Evolutionary conservation across 1,284 basidiomycete genomes (phyloP).

Genomic region (Retiboletus flavoniger): DNA sequence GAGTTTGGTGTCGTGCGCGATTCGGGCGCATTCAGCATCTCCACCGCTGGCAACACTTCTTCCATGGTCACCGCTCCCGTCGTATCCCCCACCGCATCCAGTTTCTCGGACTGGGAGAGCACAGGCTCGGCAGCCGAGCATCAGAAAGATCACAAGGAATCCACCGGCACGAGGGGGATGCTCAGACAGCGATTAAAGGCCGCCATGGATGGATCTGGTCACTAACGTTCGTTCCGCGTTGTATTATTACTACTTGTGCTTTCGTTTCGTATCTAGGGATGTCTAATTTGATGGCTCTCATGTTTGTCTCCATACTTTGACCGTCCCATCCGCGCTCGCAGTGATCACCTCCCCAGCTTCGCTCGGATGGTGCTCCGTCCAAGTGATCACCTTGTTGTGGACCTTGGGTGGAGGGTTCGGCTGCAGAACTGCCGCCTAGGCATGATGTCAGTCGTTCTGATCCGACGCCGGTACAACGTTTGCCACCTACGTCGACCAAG

Average conservation of each 20-base stretch:
- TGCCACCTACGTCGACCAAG: slow-evolving; percentile 72
- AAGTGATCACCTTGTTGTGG: slow-evolving; percentile 84
- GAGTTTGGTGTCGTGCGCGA: slow-evolving; percentile 34
- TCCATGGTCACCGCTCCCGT: slow-evolving; percentile 28
- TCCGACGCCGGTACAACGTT: background rate
- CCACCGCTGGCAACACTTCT: slow-evolving; percentile 19
- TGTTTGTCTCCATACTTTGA: slow-evolving; percentile 73
- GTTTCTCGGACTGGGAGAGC: slow-evolving; percentile 34
- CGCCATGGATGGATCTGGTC: slow-evolving; percentile 30
- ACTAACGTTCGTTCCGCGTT: slow-evolving; percentile 17
- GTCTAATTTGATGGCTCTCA: slow-evolving; percentile 12
- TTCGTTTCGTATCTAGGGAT: background rate
- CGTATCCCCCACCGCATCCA: slow-evolving; percentile 32
- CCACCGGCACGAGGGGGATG: slow-evolving; percentile 12
- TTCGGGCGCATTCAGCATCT: slow-evolving; percentile 24
- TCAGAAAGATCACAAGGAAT: slow-evolving; percentile 23
- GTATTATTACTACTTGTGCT: slow-evolving; percentile 13
- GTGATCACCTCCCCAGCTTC: slow-evolving; percentile 83
- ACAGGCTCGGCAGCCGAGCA: slow-evolving; percentile 26
- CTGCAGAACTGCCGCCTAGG: slow-evolving; percentile 63
- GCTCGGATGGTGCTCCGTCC: slow-evolving; percentile 87
- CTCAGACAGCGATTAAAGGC: slow-evolving; percentile 35
- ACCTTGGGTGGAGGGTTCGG: slow-evolving; percentile 69
- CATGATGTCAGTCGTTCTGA: slow-evolving; percentile 2
- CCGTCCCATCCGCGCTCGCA: slow-evolving; percentile 82